Conservation (phyloP, 805 yeast species). For the Cyberlindnera euphorbiiphila region DNA sequence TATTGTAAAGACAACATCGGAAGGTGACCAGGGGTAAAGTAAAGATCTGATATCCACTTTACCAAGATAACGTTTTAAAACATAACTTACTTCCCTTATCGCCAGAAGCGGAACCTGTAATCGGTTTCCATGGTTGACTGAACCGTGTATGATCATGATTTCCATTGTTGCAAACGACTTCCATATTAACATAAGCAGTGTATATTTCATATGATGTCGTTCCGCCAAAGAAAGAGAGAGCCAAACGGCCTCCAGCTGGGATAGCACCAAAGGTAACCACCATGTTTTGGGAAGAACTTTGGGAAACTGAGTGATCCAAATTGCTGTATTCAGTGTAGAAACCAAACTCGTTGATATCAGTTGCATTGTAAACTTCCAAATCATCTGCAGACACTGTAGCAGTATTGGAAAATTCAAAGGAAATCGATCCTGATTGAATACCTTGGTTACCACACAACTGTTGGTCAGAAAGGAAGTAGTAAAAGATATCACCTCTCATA, state of each 20-base stretch:
- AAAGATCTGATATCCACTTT: too few relatives aligned
- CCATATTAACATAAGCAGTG: not conserved
- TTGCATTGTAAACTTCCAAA: slow-evolving; percentile 2
- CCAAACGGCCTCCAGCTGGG: slow-evolving; percentile 12
- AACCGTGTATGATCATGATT: too few relatives aligned
- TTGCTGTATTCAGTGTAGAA: not conserved
- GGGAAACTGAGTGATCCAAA: not conserved
- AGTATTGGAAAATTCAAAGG: not conserved
- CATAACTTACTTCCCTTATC: slow-evolving; percentile 11
- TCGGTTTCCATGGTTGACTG: too few relatives aligned
- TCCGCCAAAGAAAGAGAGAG: slow-evolving; percentile 7
- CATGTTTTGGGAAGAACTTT: not conserved
- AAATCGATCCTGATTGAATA: slow-evolving; percentile 10
- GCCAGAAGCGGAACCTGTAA: too few relatives aligned
- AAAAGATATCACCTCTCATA: slow-evolving; percentile 17
- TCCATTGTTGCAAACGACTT: not conserved
- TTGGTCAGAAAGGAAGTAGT: slow-evolving; percentile 9
- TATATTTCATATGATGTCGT: not conserved
- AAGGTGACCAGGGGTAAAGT: too few relatives aligned
- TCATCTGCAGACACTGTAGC: not conserved
- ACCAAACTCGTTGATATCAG: slow-evolving; percentile 5
- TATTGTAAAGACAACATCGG: too few relatives aligned
- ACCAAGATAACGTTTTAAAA: too few relatives aligned
- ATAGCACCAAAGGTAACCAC: slow-evolving; percentile 9
- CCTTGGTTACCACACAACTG: slow-evolving; percentile 4